Base-by-base conservation (phyloP, 2,329 filamentous ascomycete genomes). In the Exophiala mesophila region DNA sequence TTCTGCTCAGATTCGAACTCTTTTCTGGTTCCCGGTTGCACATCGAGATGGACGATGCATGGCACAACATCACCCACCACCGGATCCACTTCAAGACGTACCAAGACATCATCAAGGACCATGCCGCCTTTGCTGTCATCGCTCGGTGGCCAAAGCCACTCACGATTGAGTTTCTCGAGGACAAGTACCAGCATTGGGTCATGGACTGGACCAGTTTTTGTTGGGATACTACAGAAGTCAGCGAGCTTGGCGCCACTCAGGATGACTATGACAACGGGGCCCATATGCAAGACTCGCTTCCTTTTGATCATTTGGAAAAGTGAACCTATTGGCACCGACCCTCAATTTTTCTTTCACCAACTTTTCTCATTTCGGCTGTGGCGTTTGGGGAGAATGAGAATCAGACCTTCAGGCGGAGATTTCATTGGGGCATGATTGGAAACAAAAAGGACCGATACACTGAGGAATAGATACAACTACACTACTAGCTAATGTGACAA, bases 41-140 rank as follows among this genome's bases (percentile, higher is more conserved):
- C 44, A 55, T 55, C 37, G 53, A 54, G 45, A 53, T 55, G 49
- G 51, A 54, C 39, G 53, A 55, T 41, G 41, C 50, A 28, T 55
- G 53, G 53, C 45, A 51, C 44, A 49, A 53, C 33, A 55, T 55
- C 40, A 49, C 49, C 4, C 53, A 55, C 40, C 50, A 55, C 37
- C 51, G 53, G 5, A 44, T 55, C 28, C 31, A 39, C 23, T 55
- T 55, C 47, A 55, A 54, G 26, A 24, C 48, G 7, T 55, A 53
- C 39, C 48, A 52, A n/a, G 36, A 41, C 8, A 49, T 54, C 44
- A 44, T 55, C 20, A 49, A 53, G 18, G 53, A 55, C 39, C 49
- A 49, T 2, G 30, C 42, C 3, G 48, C 48, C 9, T 46, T 50
- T 19, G 13, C 49, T 19, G 45, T 43, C 4, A 50, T 55, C 47